Evolutionary conservation across 768 basidiomycete species (phyloP), one percentile per base, ranked within the genome.

Genomic region (Rickenella mellea): DNA sequence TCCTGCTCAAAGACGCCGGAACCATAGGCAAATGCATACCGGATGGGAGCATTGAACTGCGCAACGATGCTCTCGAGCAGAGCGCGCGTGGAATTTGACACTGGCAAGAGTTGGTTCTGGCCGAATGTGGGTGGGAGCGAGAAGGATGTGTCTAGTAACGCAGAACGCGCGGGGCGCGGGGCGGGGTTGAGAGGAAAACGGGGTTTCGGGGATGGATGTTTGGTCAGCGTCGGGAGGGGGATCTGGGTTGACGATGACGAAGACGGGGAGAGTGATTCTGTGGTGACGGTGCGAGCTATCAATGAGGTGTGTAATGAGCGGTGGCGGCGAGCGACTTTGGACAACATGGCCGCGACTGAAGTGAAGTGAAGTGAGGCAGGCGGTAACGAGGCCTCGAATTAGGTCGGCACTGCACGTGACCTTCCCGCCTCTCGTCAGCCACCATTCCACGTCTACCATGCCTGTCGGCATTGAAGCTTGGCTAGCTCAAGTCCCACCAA

Each of bases 21-120:
- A 10, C 96, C 96, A 56, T 98, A 99, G 0, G 96, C 96, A 56
- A 97, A 92, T 1, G 93, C 96, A 68, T 94, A 98, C 17, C 93
- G 81, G 38, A 97, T 86, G 8, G 93, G 93, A 0, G 89, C 88
- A 30, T 89, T 74, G 54, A 97, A 94, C 37, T 77, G 70, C 11
- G 67, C 66, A 6, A 91, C 22, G n/a, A 27, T 32, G 26, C 27
- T 26, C 15, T 32, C 39, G 27, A 38, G 25, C 25, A 45, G 36
- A 36, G 43, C 43, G 28, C 39, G 17, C 25, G 38, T 28, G 9
- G 26, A 21, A 29, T 40, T 40, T 29, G 27, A 24, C 14, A 27
- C 88, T 0, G 82, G 74, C 1, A 91, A 68, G 5, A 89, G 68
- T 60, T 91, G 88, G 58, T 91, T 91, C 25, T 74, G 69, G 17